Evolutionary conservation across 345 rosid genomes (phyloP), one percentile per base, ranked within the genome.

Genomic region (Ricinus communis): DNA sequence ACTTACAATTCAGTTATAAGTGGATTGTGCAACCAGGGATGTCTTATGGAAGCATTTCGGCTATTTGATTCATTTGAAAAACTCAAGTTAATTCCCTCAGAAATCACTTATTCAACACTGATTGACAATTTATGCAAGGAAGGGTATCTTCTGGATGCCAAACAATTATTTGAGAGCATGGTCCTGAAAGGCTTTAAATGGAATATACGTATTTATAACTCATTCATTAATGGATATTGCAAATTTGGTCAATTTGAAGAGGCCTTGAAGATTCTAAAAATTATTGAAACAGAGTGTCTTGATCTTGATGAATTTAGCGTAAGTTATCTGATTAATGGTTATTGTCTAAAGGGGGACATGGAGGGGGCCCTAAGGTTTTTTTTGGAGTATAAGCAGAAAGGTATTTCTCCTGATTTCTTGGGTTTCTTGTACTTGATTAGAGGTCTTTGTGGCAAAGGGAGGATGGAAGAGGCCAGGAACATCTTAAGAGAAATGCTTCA

Each of bases 381-480:
- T 79, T 68, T 66, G 19, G 86, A 91, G 75, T 82, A 83, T 82
- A 85, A 87, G 65, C 68, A 46, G 71, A 83, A 82, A 79, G 81
- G 72, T 53, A 31, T 80, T 66, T 78, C 85, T 51, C 89, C 97
- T 18, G 97, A 91, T 83, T 85, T 87, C 69, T 80, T 90, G 85
- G 97, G 97, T 31, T 91, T 86, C 76, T 66, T 88, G 72, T 72
- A 75, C 81, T 76, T 91, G 83, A 77, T 86, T 53, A 84, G 87
- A 72, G 98, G 98, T 46, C 85, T 94, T 22, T 81, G 77, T 81
- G 82, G 84, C 9, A 91, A 94, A 80, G 96, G 98, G 73, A 83
- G 96, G 79, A 90, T 94, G 88, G 97, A 94, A 81, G 97, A 94
- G 83, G 87, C 98, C 0, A 85, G 95, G 70, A 79, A 76, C 60